phyloP scores from a whole-genome alignment of 2,329 filamentous ascomycete genomes.

The Stylonectria norvegica region DNA sequence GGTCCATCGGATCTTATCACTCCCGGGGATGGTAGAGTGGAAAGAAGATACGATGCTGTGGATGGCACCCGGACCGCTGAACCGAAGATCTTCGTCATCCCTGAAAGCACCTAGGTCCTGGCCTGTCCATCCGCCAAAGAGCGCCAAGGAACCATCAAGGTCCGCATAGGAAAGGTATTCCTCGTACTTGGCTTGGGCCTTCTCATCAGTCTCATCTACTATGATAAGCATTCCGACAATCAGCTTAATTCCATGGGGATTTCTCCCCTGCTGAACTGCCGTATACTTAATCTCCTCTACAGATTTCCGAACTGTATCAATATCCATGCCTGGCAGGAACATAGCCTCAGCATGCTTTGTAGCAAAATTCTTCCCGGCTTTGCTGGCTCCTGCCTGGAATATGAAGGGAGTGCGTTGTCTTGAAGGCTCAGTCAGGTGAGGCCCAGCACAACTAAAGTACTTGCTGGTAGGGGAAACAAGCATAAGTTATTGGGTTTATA shows the following conservation, averaged over 20 bases:
- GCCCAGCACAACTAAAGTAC: slow-evolving; percentile 5
- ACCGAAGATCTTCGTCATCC: slow-evolving; percentile 9
- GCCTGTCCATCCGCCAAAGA: slow-evolving; percentile 13
- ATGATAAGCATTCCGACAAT: slow-evolving; percentile 12
- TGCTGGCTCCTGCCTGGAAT: slow-evolving; percentile 9
- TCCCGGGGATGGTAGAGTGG: slow-evolving; percentile 10
- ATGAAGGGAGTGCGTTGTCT: slow-evolving; percentile 11
- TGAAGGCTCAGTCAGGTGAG: slow-evolving; percentile 6
- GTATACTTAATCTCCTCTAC: slow-evolving; percentile 8
- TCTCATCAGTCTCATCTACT: slow-evolving; percentile 5
- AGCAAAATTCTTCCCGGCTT: slow-evolving; percentile 11
- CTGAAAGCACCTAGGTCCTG: slow-evolving; percentile 8
- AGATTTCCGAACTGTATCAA: slow-evolving; percentile 4
- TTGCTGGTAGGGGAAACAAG: slow-evolving; percentile 1
- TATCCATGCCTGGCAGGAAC: slow-evolving; percentile 9
- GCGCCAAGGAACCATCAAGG: slow-evolving; percentile 8
- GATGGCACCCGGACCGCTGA: slow-evolving; percentile 27
- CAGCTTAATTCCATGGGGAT: slow-evolving; percentile 10
- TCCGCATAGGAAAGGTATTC: slow-evolving; percentile 10
- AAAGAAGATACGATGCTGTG: slow-evolving; percentile 23
- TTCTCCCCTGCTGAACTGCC: slow-evolving; percentile 6
- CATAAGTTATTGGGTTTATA: background rate
- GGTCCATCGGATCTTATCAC: slow-evolving; percentile 44
- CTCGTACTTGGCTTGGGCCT: slow-evolving; percentile 7
- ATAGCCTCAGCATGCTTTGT: slow-evolving; percentile 13